phyloP scores from a whole-genome alignment of 441 rosid genomes.

The Codiaeum variegatum region DNA sequence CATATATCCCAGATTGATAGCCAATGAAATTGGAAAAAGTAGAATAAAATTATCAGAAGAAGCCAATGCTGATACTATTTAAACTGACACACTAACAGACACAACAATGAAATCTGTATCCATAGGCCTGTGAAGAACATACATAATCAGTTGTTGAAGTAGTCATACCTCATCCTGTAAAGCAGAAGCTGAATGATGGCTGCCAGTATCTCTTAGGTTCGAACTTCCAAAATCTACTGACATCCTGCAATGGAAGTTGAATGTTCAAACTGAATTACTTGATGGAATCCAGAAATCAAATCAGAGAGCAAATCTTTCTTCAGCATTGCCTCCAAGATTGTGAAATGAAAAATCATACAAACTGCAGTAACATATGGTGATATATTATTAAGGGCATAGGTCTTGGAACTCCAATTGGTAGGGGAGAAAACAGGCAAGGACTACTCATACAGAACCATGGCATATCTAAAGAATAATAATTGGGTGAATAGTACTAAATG shows the following conservation, averaged over 20 bases:
- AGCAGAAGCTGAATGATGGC: constrained; percentile 61
- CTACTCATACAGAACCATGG: neutral
- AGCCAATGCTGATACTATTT: neutral
- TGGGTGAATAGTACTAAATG: neutral
- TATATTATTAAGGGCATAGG: neutral
- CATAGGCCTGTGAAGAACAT: neutral
- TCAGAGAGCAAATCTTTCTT: neutral
- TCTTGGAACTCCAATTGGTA: neutral
- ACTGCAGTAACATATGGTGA: neutral
- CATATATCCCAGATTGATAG: neutral
- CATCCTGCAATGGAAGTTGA: constrained; percentile 36
- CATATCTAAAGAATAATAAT: neutral
- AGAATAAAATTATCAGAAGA: neutral
- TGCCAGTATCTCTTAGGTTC: constrained; percentile 46
- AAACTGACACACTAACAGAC: neutral
- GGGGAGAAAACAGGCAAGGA: neutral
- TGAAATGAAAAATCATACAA: neutral
- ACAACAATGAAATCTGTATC: neutral
- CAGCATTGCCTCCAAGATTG: constrained; percentile 1
- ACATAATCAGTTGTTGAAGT: constrained; percentile 13
- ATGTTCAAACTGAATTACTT: neutral
- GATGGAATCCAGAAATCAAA: neutral
- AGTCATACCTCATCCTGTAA: constrained; percentile 77
- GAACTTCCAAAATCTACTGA: constrained; percentile 39
- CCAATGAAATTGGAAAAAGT: neutral